Base-by-base conservation (phyloP, 148 eudicot species). In the Fagopyrum esculentum region DNA sequence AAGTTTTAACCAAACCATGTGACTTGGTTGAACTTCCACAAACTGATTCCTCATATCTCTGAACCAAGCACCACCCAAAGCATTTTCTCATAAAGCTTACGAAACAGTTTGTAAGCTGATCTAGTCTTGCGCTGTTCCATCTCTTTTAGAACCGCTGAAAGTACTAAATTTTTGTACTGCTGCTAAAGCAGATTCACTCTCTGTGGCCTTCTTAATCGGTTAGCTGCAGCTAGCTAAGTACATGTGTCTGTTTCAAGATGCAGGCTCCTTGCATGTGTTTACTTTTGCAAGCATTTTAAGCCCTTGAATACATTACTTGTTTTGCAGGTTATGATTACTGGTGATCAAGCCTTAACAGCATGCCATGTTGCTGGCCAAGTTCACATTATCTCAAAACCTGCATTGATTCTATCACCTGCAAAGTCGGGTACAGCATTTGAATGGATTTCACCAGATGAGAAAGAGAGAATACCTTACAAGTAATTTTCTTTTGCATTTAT, bases 281-380 rank as follows among this genome's bases (percentile, higher is more conserved):
- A 57, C 22, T 19, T 19, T 57, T 9, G 63, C 63, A 57, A 19
- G 30, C 63, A 6, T 19, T 19, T 2, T 57, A 57, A 57, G 17
- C 30, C 30, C 22, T 19, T 8, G 9, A 57, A 19, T 57, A 10
- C 60, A 15, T 40, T 77, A 50, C 45, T 74, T 52, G 50, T 40
- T 78, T 40, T 77, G 77, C 74, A 90, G 96, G 81, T 88, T 74
- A 94, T 94, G 98, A 94, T 94, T 59, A 94, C 98, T 72, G 98
- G 98, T 51, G 98, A 94, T 82, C 98, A 94, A 85, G 97, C 98
- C 73, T 83, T 94, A 83, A 94, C 98, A 50, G 98, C 98, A 77
- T 90, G 98, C 79, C 98, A 94, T 84, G 98, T 94, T 82, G 98
- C 97, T 76, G 81, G 85, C 75, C 97, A 94, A 94, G 97, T 94